Conservation (phyloP, 2,329 filamentous ascomycete species). For the Colletotrichum sublineola region DNA sequence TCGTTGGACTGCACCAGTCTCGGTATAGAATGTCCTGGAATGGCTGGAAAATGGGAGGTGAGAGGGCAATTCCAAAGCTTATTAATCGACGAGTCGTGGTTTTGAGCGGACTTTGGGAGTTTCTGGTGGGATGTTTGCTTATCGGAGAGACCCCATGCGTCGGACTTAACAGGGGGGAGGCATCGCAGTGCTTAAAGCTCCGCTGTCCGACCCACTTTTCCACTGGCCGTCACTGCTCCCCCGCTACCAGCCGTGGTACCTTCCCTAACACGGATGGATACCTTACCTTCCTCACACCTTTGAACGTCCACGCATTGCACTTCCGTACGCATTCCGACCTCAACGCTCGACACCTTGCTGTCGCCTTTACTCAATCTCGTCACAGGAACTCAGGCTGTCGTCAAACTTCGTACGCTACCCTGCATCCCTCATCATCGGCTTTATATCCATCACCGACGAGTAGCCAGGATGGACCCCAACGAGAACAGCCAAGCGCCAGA, state of each 20-base stretch:
- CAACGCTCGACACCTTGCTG: not conserved
- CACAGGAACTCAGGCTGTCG: not conserved
- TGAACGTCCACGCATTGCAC: constrained; percentile 29
- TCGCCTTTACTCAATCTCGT: constrained; percentile 15
- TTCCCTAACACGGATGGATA: not conserved
- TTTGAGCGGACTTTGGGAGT: constrained; percentile 31
- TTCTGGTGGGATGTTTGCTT: constrained; percentile 20
- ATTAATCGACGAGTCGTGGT: constrained; percentile 22
- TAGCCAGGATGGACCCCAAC: constrained; percentile 60
- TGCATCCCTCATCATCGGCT: not conserved
- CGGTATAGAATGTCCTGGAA: constrained; percentile 22
- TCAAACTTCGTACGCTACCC: not conserved
- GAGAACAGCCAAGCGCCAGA: constrained; percentile 59
- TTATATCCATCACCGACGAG: not conserved
- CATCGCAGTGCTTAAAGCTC: not conserved
- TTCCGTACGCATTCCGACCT: constrained; percentile 1
- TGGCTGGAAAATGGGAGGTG: not conserved
- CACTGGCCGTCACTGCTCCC: constrained; percentile 13
- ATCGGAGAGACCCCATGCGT: constrained; percentile 13
- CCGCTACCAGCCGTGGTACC: constrained; percentile 23
- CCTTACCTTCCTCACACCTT: constrained; percentile 4
- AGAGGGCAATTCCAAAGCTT: constrained; percentile 12
- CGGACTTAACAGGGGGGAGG: constrained; percentile 29
- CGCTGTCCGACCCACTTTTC: constrained; percentile 17
- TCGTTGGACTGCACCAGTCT: not conserved